Conservation (phyloP, 2,329 filamentous ascomycete genomes). For the Aspergillus sp. region DNA sequence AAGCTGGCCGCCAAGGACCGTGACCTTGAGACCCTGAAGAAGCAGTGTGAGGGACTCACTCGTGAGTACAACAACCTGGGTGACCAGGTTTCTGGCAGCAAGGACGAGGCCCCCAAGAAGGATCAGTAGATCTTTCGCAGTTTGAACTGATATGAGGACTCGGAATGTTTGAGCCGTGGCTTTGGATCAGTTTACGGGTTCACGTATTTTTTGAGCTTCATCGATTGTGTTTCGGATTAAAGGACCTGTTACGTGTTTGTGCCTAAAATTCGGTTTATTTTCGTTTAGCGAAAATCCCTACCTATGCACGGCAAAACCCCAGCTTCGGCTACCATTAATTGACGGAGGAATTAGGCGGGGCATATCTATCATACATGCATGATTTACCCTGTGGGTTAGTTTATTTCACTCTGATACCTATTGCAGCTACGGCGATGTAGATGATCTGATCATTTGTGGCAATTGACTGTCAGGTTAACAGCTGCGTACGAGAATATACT, state of each 20-base stretch:
- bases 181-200: too few relatives aligned
- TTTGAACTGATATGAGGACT: background rate
- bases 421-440: background rate
- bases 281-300: too few relatives aligned
- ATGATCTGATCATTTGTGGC: background rate
- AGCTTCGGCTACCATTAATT: too few relatives aligned
- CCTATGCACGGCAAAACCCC: too few relatives aligned
- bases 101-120: constrained; percentile 50
- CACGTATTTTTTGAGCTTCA: too few relatives aligned
- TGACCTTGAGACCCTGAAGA: constrained; percentile 84
- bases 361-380: too few relatives aligned
- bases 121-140: constrained; percentile 38
- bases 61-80: constrained; percentile 81
- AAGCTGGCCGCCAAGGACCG: constrained; percentile 68
- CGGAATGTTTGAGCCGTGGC: background rate
- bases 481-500: too few relatives aligned
- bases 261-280: too few relatives aligned
- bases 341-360: too few relatives aligned
- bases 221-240: too few relatives aligned
- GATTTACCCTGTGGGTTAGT: background rate
- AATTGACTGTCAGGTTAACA: background rate
- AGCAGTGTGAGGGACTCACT: constrained; percentile 79
- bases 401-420: background rate
- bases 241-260: background rate
- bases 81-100: constrained; percentile 66